Conservation (phyloP, 2,329 filamentous ascomycete genomes). For the Phialocephala sp. region DNA sequence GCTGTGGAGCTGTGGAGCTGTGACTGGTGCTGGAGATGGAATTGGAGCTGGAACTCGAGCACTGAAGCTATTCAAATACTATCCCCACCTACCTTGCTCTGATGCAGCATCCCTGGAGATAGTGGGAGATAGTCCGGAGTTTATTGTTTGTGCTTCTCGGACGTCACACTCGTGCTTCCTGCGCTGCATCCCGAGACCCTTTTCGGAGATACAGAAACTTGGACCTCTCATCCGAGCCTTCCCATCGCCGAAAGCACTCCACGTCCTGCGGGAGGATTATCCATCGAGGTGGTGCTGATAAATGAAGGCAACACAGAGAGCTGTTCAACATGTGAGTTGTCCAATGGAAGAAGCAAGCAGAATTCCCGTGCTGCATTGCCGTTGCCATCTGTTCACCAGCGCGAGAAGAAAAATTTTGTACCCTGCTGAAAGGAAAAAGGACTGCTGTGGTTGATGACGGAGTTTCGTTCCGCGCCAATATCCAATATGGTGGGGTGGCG, state of each 20-base stretch:
- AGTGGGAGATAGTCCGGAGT: conserved; percentile 2
- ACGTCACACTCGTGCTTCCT: background rate
- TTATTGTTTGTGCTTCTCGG: background rate
- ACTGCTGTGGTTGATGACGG: background rate
- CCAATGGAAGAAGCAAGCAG: background rate
- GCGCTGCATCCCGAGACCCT: too few species aligned
- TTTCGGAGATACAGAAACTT: conserved; percentile 2
- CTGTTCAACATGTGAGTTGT: background rate
- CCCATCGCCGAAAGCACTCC: background rate
- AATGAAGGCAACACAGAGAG: background rate
- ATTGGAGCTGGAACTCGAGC: too few species aligned
- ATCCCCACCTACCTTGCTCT: background rate
- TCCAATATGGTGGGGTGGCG: too few species aligned
- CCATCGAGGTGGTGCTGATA: background rate
- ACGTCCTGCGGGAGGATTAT: background rate
- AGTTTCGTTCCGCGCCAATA: background rate
- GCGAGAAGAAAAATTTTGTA: too few species aligned
- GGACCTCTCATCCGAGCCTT: background rate
- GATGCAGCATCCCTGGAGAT: conserved; percentile 5
- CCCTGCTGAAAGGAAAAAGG: too few species aligned
- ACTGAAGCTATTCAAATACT: too few species aligned
- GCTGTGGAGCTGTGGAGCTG: too few species aligned
- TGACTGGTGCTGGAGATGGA: too few species aligned
- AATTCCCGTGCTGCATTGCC: too few species aligned
- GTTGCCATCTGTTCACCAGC: too few species aligned